Base-by-base conservation (phyloP, 768 basidiomycete species). In the Tylopilus rubrobrunneus region DNA sequence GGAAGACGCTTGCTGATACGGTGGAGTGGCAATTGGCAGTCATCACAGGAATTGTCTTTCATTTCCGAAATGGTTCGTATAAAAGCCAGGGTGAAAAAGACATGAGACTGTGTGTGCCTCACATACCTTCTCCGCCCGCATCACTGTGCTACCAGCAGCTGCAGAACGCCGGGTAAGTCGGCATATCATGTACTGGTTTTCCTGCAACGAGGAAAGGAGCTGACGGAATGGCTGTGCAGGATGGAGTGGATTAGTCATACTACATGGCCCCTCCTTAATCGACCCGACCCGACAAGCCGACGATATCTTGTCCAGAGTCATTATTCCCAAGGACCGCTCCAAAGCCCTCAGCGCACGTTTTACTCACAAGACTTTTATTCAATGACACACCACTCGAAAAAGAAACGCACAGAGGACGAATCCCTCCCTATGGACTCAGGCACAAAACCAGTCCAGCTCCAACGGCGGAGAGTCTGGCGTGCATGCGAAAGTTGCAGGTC, bases 401-500 rank as follows among this genome's bases (percentile, higher is more conserved):
- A 92, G 80, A 90, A 89, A 71, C 85, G 84, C 50, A 65, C 82
- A 60, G 82, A 84, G 47, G 88, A 87, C 53, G 74, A 80, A 42
- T 25, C 69, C 17, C 42, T 69, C 51, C 62, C 82, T 14, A 60
- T 74, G 39, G 88, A 91, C 59, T 66, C 73, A 45, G 80, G 84
- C 61, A 67, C 78, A 46, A 89, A 88, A 63, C 87, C 89, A 31
- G 68, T 92, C 41, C 87, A 87, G 68, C 77, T 92, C 25, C 90
- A 91, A 69, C 79, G 91, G 53, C 71, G 82, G 44, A 73, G 91
- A 61, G 91, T 93, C 45, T 93, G 92, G 91, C 75, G 91, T 52
- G 90, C 90, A 69, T 93, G 90, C 73, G 91, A 92, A 75, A 84
- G 85, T 63, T 93, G 91, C 77, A 84, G 90, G 90, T 86, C 57